Evolutionary conservation across 495 filamentous ascomycete species (phyloP), one percentile per base, ranked within the genome.

Genomic region (Parmelia sp.): DNA sequence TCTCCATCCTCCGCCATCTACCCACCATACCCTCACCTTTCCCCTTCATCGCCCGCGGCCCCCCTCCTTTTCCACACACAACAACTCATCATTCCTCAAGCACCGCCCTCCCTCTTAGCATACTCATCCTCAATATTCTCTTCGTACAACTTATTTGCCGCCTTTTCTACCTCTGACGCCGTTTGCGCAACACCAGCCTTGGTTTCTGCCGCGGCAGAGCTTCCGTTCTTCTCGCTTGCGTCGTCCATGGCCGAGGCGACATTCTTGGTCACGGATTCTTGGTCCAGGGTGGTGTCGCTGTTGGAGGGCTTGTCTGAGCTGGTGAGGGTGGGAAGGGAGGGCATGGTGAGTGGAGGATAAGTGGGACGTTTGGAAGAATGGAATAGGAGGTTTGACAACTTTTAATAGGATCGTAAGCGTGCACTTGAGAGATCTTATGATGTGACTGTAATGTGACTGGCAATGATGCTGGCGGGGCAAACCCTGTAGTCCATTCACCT

Each of bases 71-170:
- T 12, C 4, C 47, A 29, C 47, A 27, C 25, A 27, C 23, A 0
- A 0, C 11, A n/a, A 3, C 47, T 25, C 29, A 17, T 23, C 8
- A 9, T 2, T 8, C 39, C 25, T 66, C 60, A 75, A 53, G 74
- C 74, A 62, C 74, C 74, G 10, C 74, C 74, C 55, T 75, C 74
- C n/a, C 74, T 61, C 65, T 75, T 75, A 25, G 74, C 74, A 62
- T 75, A 75, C 55, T 75, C 74, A 15, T 75, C 72, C 60, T 73
- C 71, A 10, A 76, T 74, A 25, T 61, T 69, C 58, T 71, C 64
- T 25, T 71, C 69, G 31, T 66, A 68, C 15, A 66, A 27, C 58
- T 69, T 69, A 31, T 67, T 62, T 33, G 69, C 69, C 8, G 66
- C 66, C 37, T 62, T 64, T 49, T 66, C 64, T 23, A 66, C 66